Base-by-base conservation (phyloP, 495 filamentous ascomycete species). In the Penicillium riverlandense region DNA sequence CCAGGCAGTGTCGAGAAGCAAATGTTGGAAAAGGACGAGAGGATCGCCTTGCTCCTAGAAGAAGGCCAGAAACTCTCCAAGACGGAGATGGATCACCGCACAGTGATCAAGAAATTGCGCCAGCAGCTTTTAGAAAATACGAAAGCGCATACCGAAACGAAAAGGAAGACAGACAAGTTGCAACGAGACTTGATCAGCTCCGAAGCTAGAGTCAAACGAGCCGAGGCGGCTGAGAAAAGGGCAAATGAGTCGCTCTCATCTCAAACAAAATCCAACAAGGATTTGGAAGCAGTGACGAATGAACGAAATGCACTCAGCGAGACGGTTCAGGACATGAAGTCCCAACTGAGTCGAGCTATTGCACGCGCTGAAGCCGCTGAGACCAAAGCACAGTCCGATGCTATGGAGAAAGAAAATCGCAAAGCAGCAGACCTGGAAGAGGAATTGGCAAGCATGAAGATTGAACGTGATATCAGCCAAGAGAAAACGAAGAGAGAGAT, bases 51-150 rank as follows among this genome's bases (percentile, higher is more conserved):
- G 35, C 68, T 98, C 11, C 83, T 98, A 64, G 83, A 94, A 54
- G 92, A 98, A 65, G 92, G 94, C 0, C 88, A 95, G 57, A 90
- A 86, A 47, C 74, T 97, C 9, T 86, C 85, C 4, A 86, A 84
- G 53, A 83, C 80, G 11, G 92, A 97, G 52, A 75, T 96, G 54
- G 85, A 86, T 52, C 82, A 92, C 48, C 73, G 89, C 34, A 82
- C 79, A 11, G 82, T 82, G 2, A 83, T 97, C 49, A 96, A 90
- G 67, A 91, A 87, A 58, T 63, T 97, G 38, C 78, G 90, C 10
- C 90, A 85, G 56, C 78, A 82, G 44, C 57, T 75, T 7, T 47
- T 75, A 1, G 76, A 80, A 7, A 72, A 79, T 12, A 70, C 74
- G 3, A 84, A 79, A 45, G 34, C 48, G 10, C 66, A 70, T 32